Evolutionary conservation across 2,329 filamentous ascomycete species (phyloP), one percentile per base, ranked within the genome.

Genomic region (Chaetomium olivaceum): DNA sequence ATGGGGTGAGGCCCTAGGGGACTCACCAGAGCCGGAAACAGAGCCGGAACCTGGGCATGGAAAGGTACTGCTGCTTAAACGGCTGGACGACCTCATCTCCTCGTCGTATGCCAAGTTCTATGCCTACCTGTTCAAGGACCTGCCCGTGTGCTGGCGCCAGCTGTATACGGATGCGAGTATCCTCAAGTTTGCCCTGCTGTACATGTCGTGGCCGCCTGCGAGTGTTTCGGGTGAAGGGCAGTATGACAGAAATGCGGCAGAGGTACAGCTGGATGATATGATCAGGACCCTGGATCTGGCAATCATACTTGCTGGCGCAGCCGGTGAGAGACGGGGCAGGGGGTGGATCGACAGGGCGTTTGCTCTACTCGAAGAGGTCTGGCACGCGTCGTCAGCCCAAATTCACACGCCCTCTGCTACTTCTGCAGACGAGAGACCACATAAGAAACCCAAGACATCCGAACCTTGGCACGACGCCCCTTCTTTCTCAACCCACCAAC

Each of bases 241-340:
- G 6, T 0, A 59, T 14, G 36, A 48, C 54, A 58, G 9, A 3
- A 12, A n/a, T n/a, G 46, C 46, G 14, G 48, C 23, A 5, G 71
- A 48, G 58, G 71, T 8, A 68, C 71, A 39, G 77, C 74, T 93
- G 4, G 81, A 85, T 39, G 76, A 81, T 1, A 80, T 90, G 1
- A 84, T 96, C 39, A 82, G 83, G 61, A 78, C 83, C 1, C 82
- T 98, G 1, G 93, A 97, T 72, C 87, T 88, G 75, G 89, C 90
- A 0, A 77, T 96, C 54, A 91, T 96, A 55, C 84, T 93, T 62
- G 86, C 91, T 0, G 91, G 90, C 0, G 89, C 85, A 0, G 85
- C 86, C 1, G 81, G 83, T 0, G 69, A 75, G 33, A 65, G 74
- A 1, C 80, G 91, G 63, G 83, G 85, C 8, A 73, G 77, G 23